phyloP scores from a whole-genome alignment of 306 rosid species.

The Quercus cerris region DNA sequence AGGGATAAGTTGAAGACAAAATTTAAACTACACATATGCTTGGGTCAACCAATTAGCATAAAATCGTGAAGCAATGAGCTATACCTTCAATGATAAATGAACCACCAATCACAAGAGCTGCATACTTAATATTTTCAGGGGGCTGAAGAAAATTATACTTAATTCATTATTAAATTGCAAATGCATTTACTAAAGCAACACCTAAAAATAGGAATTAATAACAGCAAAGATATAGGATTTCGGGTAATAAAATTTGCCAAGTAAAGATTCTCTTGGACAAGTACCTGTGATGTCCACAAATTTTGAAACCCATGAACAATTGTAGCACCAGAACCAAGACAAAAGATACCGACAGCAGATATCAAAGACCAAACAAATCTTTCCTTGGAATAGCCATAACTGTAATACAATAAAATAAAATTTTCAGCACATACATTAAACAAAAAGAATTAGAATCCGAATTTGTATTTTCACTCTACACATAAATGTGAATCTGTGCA shows the following conservation, averaged over 20 bases:
- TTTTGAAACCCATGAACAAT: slow-evolving; percentile 92
- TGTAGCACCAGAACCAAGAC: slow-evolving; percentile 98
- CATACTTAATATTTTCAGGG: slow-evolving; percentile 73
- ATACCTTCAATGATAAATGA: slow-evolving; percentile 93
- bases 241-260: slow-evolving; percentile 1
- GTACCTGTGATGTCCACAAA: slow-evolving; percentile 91
- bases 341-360: slow-evolving; percentile 97
- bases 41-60: neutral
- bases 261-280: slow-evolving; percentile 12
- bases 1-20: slow-evolving; percentile 6
- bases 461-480: neutral
- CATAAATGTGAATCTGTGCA: neutral
- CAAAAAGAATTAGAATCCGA: neutral
- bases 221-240: neutral
- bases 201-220: neutral
- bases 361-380: slow-evolving; percentile 99
- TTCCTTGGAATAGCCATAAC: slow-evolving; percentile 98
- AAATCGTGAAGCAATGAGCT: slow-evolving; percentile 16
- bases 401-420: slow-evolving; percentile 33
- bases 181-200: slow-evolving; percentile 2
- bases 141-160: slow-evolving; percentile 57
- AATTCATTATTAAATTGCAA: slow-evolving; percentile 19
- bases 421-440: slow-evolving; percentile 6
- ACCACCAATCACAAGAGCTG: slow-evolving; percentile 89
- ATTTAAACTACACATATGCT: slow-evolving; percentile 1